These are phyloP conservation scores for Amanita molliuscula DNA, from an alignment of 768 basidiomycete genomes.

Conservation along the genomic window DNA sequence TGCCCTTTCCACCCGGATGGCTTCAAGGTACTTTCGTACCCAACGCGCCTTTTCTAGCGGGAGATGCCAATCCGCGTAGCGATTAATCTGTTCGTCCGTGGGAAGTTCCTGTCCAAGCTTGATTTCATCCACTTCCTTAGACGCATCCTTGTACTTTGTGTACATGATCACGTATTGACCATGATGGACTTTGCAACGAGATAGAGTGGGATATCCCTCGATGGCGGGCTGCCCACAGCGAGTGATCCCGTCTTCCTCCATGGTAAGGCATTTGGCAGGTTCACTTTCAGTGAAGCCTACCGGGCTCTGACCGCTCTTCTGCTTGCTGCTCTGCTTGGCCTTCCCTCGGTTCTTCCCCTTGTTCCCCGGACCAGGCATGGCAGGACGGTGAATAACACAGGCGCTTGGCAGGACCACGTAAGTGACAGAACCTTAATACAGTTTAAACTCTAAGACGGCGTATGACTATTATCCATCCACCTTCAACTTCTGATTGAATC, in stretches of 20 bases:
- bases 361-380: too few species aligned
- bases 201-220: neutral
- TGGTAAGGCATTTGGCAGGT: neutral
- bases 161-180: slow-evolving; percentile 3
- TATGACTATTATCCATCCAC: too few species aligned
- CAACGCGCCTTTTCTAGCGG: slow-evolving; percentile 12
- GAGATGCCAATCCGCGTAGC: neutral
- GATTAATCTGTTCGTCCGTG: neutral
- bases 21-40: slow-evolving; percentile 19
- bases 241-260: slow-evolving; percentile 9
- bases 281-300: neutral
- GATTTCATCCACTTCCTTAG: slow-evolving; percentile 5
- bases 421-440: too few species aligned
- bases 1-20: slow-evolving; percentile 19
- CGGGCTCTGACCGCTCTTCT: too few species aligned
- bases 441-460: too few species aligned
- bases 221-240: slow-evolving; percentile 6
- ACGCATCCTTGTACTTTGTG: slow-evolving; percentile 8
- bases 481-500: too few species aligned
- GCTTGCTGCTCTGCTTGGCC: too few species aligned
- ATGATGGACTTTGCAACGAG: slow-evolving; percentile 7
- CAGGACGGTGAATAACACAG: too few species aligned
- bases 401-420: too few species aligned
- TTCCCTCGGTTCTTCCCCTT: too few species aligned
- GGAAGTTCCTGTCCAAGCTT: slow-evolving; percentile 3